phyloP scores from a whole-genome alignment of 2,329 filamentous ascomycete genomes.

The Fusarium sterilihyphosum region DNA sequence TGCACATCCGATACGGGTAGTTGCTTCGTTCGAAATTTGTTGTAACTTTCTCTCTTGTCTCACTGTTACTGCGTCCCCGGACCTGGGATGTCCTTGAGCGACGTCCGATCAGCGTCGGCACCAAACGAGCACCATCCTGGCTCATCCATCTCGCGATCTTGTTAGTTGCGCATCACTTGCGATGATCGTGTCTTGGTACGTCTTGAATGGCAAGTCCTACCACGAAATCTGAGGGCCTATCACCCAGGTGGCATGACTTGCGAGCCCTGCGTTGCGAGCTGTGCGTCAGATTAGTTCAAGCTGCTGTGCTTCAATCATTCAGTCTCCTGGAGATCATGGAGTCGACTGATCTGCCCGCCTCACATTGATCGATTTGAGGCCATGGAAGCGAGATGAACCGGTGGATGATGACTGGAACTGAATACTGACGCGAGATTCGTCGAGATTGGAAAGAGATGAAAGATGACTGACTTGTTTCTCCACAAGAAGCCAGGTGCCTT shows the following conservation, averaged over 20 bases:
- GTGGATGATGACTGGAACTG: slow-evolving; percentile 18
- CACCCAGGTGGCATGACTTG: slow-evolving; percentile 42
- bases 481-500: slow-evolving; percentile 25
- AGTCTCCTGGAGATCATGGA: slow-evolving; percentile 13
- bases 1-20: slow-evolving; percentile 34
- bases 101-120: slow-evolving; percentile 29
- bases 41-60: slow-evolving; percentile 17
- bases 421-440: slow-evolving; percentile 35
- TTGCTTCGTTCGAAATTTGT: slow-evolving; percentile 24
- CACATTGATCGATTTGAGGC: slow-evolving; percentile 31
- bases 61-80: slow-evolving; percentile 20
- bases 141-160: slow-evolving; percentile 21
- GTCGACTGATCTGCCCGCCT: slow-evolving; percentile 27
- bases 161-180: slow-evolving; percentile 14
- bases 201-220: not conserved
- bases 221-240: not conserved
- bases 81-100: slow-evolving; percentile 17
- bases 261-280: slow-evolving; percentile 42
- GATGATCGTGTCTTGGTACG: slow-evolving; percentile 17
- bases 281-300: slow-evolving; percentile 31
- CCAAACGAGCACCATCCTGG: slow-evolving; percentile 13
- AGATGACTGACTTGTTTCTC: slow-evolving; percentile 19
- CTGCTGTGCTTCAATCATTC: slow-evolving; percentile 30
- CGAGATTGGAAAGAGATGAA: slow-evolving; percentile 20
- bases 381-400: slow-evolving; percentile 25